phyloP scores from a whole-genome alignment of 192 early-diverging fungal genomes.

The Coemansia asiatica region DNA sequence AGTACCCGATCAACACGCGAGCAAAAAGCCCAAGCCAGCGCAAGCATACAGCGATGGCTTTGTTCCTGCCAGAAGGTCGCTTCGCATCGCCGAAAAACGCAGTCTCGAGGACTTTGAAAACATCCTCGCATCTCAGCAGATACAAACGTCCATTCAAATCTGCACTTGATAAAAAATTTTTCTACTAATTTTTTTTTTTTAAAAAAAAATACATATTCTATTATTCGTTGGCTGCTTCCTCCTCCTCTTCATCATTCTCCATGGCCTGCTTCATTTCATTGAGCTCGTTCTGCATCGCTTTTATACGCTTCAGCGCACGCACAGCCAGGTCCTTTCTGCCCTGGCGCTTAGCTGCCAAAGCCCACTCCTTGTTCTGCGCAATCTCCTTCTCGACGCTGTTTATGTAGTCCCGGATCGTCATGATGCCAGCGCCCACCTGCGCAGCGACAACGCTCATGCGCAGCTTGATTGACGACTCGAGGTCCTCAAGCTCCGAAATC shows the following conservation, averaged over 20 bases:
- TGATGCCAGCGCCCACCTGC: constrained; percentile 40
- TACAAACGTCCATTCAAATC: constrained; percentile 10
- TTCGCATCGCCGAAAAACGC: constrained; percentile 30
- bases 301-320: constrained; percentile 43
- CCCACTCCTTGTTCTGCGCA: constrained; percentile 36
- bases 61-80: constrained; percentile 13
- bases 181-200: too few species aligned
- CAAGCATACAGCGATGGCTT: background rate
- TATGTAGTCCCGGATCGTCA: constrained; percentile 45
- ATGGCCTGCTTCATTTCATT: constrained; percentile 44
- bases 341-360: constrained; percentile 29
- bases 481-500: constrained; percentile 19
- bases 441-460: constrained; percentile 48
- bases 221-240: too few species aligned
- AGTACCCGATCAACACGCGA: background rate
- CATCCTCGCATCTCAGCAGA: background rate
- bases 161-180: too few species aligned
- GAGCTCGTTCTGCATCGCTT: constrained; percentile 48
- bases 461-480: constrained; percentile 42
- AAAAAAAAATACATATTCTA: too few species aligned
- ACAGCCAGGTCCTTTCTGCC: constrained; percentile 40
- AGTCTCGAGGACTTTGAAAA: constrained; percentile 1
- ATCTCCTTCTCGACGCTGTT: constrained; percentile 23
- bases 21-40: constrained; percentile 4
- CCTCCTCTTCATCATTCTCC: constrained; percentile 16